Base-by-base conservation (phyloP, 345 rosid genomes). In the Lagerstroemia speciosa region DNA sequence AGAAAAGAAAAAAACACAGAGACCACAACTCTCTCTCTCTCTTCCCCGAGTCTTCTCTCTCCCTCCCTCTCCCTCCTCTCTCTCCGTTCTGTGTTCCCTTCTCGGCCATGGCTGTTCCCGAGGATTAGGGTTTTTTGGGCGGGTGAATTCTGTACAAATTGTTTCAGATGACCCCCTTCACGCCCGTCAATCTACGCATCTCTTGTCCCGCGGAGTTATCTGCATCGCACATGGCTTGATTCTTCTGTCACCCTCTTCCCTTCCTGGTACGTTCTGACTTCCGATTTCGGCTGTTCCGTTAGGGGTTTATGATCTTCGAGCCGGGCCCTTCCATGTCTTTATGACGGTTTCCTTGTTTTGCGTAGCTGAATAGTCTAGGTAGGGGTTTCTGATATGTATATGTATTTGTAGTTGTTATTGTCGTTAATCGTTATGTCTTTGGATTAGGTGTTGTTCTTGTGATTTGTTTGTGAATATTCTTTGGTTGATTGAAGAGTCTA, bases 201-300 rank as follows among this genome's bases (percentile, higher is more conserved):
- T 27, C 29, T 52, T 37, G 41, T 9, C 34, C 27, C 50, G 60
- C 19, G 24, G 62, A 19, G 17, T 37, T 38, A 27, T 33, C 69
- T 48, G 38, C 53, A 53, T 53, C 64, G 64, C 38, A 34, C 64
- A 38, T 26, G 69, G 68, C 74, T 55, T 71, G 68, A 71, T 65
- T 60, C 36, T 55, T 43, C 20, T 37, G 31, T 34, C 19, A 5
- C 71, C 32, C n/a, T 33, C 46, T 34, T 26, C 45, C 37, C 40
- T 50, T 52, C 62, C 32, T 27, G 45, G 45, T 68, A 53, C 9
- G 62, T 24, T 20, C 46, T 30, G 16, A 8, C 31, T 40, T 33
- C 9, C 22, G 30, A n/a, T 38, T 12, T 32, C 32, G 45, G 29
- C 34, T 33, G 36, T 53, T 38, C 37, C 19, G 1, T 36, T 32